These are phyloP conservation scores for Brasenia schreberi DNA, from an alignment of 164 flowering plant genomes.

Conservation along the genomic window DNA sequence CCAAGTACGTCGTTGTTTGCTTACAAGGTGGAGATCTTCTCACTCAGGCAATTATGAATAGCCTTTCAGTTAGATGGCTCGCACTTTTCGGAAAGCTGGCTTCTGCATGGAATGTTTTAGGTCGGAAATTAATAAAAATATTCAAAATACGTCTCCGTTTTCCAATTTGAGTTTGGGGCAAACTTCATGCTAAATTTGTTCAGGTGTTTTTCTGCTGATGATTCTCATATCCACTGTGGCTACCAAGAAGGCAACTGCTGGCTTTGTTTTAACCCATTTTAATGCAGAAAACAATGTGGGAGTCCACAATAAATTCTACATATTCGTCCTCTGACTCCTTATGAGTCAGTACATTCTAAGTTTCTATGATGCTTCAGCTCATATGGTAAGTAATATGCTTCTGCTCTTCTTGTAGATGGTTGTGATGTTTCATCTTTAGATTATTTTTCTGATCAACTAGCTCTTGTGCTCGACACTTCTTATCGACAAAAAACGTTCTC, in stretches of 20 bases:
- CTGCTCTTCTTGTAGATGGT: not conserved
- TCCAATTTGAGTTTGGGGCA: not conserved
- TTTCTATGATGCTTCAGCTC: conserved; percentile 97
- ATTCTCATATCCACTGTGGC: conserved; percentile 71
- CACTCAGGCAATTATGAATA: conserved; percentile 63
- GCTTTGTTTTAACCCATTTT: conserved; percentile 90
- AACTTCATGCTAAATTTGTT: not conserved
- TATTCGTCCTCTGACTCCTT: conserved; percentile 76
- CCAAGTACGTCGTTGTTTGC: conserved; percentile 63
- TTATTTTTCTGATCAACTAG: not conserved
- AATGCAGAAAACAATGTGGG: conserved; percentile 80
- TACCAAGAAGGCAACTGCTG: conserved; percentile 53
- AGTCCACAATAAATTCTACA: conserved; percentile 47
- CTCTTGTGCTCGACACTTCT: not conserved
- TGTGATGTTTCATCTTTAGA: not conserved
- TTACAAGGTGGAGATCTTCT: conserved; percentile 67
- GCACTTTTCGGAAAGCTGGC: conserved; percentile 85
- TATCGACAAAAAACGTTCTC: not conserved
- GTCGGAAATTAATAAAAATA: conserved; percentile 18
- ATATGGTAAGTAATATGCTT: conserved; percentile 46
- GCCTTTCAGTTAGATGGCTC: conserved; percentile 68
- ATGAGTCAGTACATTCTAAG: conserved; percentile 91
- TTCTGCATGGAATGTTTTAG: conserved; percentile 81
- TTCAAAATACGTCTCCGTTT: not conserved
- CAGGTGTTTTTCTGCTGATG: conserved; percentile 87